Percentiles rank a stretch among this genome's conserved stretches.
These are phyloP conservation scores for Fusarium begoniae DNA, from an alignment of 2,329 filamentous ascomycete genomes.

Conservation along the genomic window DNA sequence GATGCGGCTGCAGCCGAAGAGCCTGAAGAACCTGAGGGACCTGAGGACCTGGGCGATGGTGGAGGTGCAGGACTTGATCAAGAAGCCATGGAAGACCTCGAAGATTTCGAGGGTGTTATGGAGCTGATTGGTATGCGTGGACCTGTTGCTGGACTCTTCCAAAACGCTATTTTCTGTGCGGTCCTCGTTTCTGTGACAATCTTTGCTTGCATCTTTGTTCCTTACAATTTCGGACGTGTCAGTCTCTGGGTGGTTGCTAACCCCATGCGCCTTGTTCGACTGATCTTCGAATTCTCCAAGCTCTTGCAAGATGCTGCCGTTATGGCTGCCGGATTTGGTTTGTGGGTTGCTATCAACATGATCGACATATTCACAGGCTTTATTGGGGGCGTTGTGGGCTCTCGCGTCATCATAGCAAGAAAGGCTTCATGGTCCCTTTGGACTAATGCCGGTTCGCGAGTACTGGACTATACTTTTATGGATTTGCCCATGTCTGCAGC, in stretches of 20 bases:
- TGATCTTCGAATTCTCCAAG: slow-evolving; percentile 79
- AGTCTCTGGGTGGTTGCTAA: slow-evolving; percentile 82
- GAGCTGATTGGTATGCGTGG: slow-evolving; percentile 97
- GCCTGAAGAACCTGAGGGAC: slow-evolving; percentile 53
- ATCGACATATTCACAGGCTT: slow-evolving; percentile 50
- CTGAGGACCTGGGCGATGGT: slow-evolving; percentile 69
- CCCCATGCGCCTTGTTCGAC: slow-evolving; percentile 77
- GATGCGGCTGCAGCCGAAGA: slow-evolving; percentile 35
- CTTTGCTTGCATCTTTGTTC: slow-evolving; percentile 85
- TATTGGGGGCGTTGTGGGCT: slow-evolving; percentile 45
- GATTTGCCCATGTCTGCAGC: slow-evolving; percentile 63
- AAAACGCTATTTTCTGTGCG: slow-evolving; percentile 94
- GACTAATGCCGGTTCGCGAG: slow-evolving; percentile 55
- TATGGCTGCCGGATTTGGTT: slow-evolving; percentile 67
- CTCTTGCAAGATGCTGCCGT: slow-evolving; percentile 79
- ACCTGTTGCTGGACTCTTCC: slow-evolving; percentile 86
- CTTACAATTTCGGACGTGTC: slow-evolving; percentile 90
- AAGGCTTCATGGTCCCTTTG: slow-evolving; percentile 56
- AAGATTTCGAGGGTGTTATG: slow-evolving; percentile 95
- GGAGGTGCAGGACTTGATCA: slow-evolving; percentile 75
- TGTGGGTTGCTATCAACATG: slow-evolving; percentile 53
- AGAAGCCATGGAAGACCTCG: slow-evolving; percentile 82
- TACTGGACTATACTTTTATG: slow-evolving; percentile 60
- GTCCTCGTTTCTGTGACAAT: slow-evolving; percentile 90
- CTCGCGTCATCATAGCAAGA: slow-evolving; percentile 45